A percentile compares a stretch with the other conserved stretches of the same genome.
phyloP scores from a whole-genome alignment of 2,329 filamentous ascomycete genomes.

The Xylaria digitata region DNA sequence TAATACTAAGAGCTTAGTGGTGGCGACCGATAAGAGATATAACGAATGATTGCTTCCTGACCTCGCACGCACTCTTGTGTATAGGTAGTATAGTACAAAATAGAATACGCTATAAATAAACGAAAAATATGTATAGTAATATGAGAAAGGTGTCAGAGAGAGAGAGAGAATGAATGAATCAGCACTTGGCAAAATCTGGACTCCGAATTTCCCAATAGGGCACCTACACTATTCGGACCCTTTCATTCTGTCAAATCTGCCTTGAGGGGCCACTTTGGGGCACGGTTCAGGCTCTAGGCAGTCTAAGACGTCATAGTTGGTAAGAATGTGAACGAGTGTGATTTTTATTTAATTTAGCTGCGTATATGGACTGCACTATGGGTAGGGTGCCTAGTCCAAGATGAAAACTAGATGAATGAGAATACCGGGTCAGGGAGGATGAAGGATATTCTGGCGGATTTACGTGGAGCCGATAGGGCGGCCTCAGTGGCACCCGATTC shows the following conservation, averaged over 20 bases:
- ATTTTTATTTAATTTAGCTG: neutral
- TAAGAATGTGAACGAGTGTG: neutral
- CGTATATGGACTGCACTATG: neutral
- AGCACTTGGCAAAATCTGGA: conserved; percentile 10
- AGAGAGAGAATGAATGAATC: neutral
- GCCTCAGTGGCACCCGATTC: too few relatives aligned
- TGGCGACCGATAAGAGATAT: conserved; percentile 15
- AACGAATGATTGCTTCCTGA: too few relatives aligned
- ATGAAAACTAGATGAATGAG: too few relatives aligned
- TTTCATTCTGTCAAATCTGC: neutral
- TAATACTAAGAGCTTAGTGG: neutral
- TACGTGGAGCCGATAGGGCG: conserved; percentile 8
- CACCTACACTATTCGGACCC: neutral
- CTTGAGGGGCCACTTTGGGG: neutral
- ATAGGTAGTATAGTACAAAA: too few relatives aligned
- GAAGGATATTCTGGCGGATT: conserved; percentile 14
- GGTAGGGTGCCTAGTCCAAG: too few relatives aligned
- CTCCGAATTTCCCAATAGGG: neutral
- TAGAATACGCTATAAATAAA: conserved; percentile 1
- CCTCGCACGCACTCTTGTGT: too few relatives aligned
- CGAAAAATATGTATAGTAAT: too few relatives aligned
- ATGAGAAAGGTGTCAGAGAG: too few relatives aligned
- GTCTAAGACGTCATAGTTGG: conserved; percentile 24
- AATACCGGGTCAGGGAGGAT: too few relatives aligned
- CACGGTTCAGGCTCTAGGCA: neutral